Conservation (phyloP, 139 green algal species). For the Chlamydomonas sp. region DNA sequence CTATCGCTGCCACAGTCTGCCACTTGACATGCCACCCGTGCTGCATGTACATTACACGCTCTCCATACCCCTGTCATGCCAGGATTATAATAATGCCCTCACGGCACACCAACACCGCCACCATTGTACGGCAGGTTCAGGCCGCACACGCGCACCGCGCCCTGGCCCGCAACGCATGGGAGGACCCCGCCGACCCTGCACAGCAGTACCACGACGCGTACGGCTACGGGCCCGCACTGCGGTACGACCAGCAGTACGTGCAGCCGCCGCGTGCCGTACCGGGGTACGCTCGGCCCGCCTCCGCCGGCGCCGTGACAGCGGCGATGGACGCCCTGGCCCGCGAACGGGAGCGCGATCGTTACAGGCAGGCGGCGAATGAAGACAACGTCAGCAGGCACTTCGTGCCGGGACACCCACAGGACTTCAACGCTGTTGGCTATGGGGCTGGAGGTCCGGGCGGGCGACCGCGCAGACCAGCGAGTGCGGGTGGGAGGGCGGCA, state of each 20-base stretch:
- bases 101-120: no score
- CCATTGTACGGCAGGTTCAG: background rate
- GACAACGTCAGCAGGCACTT: background rate
- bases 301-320: background rate
- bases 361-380: background rate
- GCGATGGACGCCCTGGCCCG: background rate
- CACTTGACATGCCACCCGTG: no score
- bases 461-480: background rate
- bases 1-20: no score
- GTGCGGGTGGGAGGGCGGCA: background rate
- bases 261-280: background rate
- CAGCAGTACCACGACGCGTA: background rate
- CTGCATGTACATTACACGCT: no score
- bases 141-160: slow-evolving; percentile 4
- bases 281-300: background rate
- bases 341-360: background rate
- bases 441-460: background rate
- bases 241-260: background rate
- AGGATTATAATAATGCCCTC: no score
- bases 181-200: background rate
- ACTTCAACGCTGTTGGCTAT: background rate
- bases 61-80: no score
- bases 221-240: background rate
- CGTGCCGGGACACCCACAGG: slow-evolving; percentile 5
- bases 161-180: background rate